Base-by-base conservation (phyloP, 352 stramenopile genomes). In the Pythium chondricola region DNA sequence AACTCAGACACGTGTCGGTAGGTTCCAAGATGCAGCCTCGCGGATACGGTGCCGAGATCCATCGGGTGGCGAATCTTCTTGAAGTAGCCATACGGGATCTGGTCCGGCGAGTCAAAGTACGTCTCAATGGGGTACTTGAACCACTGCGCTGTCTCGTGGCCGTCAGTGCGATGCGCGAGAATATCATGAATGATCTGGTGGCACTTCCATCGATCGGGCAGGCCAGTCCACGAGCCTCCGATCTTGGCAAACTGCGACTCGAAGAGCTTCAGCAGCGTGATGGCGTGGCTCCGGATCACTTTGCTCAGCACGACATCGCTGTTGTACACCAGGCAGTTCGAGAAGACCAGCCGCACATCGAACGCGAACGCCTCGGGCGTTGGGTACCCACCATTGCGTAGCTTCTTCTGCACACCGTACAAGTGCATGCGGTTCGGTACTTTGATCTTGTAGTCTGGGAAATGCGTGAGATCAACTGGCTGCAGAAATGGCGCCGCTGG, bases 301-400 rank as follows among this genome's bases (percentile, higher is more conserved):
- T 85, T 85, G 52, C 75, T 89, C 20, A 93, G 37, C 10, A 91
- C 65, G 27, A 91, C 80, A 43, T 93, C 83, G 42, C 77, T 89
- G 56, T 93, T 93, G 73, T 93, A 93, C 25, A 92, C 72, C 35
- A 93, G 64, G 24, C 83, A 93, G 55, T 93, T 93, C n/a, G 83
- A 87, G 43, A 93, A 93, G 43, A 93, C 83, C 18, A 88, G 47
- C 0, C 83, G 83, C 46, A 92, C 75, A 51, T 93, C 83, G 38
- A 71, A 56, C 9, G 80, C 83, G 65, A 91, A 93, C 11, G 71
- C 73, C 31, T 83, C 56, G 8, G 84, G 62, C 8, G 63, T 76
- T 14, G 66, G 21, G 45, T 93, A 93, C 20, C 76, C 74, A 2
- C 78, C 78, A 36, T 65, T 90, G 18, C 69, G 71, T 5, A 93